Evolutionary conservation across 1,139 yeast genomes (phyloP).

Genomic region (Geotrichum phurueaensis): DNA sequence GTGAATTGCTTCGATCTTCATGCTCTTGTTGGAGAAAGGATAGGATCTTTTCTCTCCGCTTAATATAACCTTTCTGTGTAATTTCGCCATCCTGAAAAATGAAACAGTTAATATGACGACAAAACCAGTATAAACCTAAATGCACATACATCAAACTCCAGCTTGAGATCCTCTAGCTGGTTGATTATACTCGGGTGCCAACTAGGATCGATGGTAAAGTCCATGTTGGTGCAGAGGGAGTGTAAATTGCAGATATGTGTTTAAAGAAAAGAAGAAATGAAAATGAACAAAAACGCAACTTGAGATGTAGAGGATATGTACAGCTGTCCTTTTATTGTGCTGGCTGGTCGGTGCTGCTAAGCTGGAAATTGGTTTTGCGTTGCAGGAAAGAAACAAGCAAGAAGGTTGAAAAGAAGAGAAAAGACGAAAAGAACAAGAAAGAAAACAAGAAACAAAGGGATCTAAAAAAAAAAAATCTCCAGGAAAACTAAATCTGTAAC

Average conservation of each 20-base stretch:
- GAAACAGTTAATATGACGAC: background rate
- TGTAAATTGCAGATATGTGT: background rate
- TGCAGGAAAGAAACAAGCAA: background rate
- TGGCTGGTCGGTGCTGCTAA: background rate
- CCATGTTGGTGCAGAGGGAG: slow-evolving; percentile 29
- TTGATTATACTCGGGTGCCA: slow-evolving; percentile 35
- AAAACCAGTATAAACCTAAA: background rate
- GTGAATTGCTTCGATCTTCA: background rate
- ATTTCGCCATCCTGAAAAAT: slow-evolving; percentile 50
- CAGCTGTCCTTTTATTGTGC: background rate
- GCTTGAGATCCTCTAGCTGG: slow-evolving; percentile 41
- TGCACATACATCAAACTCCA: slow-evolving; percentile 39
- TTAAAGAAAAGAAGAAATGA: background rate
- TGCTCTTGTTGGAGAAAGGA: slow-evolving; percentile 20
- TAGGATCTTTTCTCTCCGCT: slow-evolving; percentile 47
- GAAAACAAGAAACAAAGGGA: background rate
- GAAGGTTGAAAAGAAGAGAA: background rate
- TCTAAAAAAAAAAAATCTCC: background rate
- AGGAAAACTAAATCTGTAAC: background rate
- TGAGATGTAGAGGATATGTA: background rate
- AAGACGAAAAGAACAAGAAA: background rate
- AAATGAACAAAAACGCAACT: background rate
- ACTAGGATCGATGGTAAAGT: slow-evolving; percentile 41
- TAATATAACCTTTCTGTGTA: slow-evolving; percentile 61
- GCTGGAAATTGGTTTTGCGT: background rate